A percentile compares a stretch with the other conserved stretches of the same genome.
Conservation (phyloP, 805 yeast species). For the Yarrowia alimentaria region DNA sequence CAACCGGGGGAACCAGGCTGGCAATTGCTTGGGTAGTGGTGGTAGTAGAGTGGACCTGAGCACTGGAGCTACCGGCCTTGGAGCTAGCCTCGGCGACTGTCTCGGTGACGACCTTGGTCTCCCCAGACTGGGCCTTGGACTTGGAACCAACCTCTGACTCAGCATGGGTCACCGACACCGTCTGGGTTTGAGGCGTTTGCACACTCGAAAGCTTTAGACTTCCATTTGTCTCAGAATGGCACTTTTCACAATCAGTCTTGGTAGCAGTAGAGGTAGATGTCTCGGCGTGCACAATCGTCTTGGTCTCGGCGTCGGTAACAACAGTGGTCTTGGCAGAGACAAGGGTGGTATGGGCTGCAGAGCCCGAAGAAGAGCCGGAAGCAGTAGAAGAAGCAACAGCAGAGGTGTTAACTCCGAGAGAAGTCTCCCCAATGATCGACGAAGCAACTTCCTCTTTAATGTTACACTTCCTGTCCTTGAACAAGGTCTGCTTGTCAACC, state of each 20-base stretch:
- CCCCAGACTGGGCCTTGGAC: constrained; percentile 4
- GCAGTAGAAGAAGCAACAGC: no score
- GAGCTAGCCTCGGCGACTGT: background rate
- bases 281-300: constrained; percentile 1
- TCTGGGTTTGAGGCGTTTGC: background rate
- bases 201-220: constrained; percentile 9
- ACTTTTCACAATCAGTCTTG: constrained; percentile 16
- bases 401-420: background rate
- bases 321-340: background rate
- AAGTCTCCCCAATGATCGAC: constrained; percentile 18
- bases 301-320: background rate
- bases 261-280: constrained; percentile 7
- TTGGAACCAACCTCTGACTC: no score
- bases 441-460: background rate
- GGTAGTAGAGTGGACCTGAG: no score
- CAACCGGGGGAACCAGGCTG: no score
- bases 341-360: no score
- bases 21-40: no score
- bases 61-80: no score
- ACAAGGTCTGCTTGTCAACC: constrained; percentile 36
- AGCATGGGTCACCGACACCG: no score
- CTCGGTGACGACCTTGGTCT: background rate
- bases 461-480: constrained; percentile 31
- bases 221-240: constrained; percentile 21
- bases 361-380: no score